These are phyloP conservation scores for Aspergillus biplanus DNA, from an alignment of 495 filamentous ascomycete genomes.

Conservation along the genomic window DNA sequence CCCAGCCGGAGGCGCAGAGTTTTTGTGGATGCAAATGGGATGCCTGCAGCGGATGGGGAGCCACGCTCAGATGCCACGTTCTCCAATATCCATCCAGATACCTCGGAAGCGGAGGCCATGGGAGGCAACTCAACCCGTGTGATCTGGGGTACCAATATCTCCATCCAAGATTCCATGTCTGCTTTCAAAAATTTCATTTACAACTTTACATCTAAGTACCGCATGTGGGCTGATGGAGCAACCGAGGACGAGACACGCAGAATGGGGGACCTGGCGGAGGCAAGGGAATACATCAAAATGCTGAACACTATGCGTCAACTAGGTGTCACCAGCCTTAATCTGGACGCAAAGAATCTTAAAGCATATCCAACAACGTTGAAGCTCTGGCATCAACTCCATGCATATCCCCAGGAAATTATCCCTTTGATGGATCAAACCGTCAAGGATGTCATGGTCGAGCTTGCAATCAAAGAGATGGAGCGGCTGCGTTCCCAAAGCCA, in stretches of 20 bases:
- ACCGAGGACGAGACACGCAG: constrained; percentile 72
- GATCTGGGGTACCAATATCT: constrained; percentile 98
- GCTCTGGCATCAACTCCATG: constrained; percentile 91
- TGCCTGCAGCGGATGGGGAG: constrained; percentile 61
- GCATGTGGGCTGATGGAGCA: constrained; percentile 84
- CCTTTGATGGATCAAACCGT: constrained; percentile 94
- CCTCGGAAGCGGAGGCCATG: constrained; percentile 88
- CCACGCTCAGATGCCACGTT: constrained; percentile 80
- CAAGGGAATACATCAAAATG: constrained; percentile 81
- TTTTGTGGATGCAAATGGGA: constrained; percentile 81
- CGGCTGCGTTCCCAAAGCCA: constrained; percentile 63
- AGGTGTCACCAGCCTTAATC: constrained; percentile 78
- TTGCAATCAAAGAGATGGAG: constrained; percentile 81
- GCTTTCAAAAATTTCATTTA: constrained; percentile 88
- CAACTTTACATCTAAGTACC: constrained; percentile 90
- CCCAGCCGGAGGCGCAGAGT: constrained; percentile 67
- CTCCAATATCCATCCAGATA: constrained; percentile 82
- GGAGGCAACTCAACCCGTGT: constrained; percentile 78
- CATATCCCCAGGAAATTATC: constrained; percentile 93
- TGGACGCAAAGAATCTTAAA: constrained; percentile 89
- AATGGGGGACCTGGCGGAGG: constrained; percentile 60
- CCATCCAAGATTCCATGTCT: constrained; percentile 83
- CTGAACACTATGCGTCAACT: constrained; percentile 88
- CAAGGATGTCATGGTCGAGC: constrained; percentile 90
- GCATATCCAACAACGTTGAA: constrained; percentile 90